phyloP scores from a whole-genome alignment of 192 early-diverging fungal genomes.

The Backusella psychrophila region DNA sequence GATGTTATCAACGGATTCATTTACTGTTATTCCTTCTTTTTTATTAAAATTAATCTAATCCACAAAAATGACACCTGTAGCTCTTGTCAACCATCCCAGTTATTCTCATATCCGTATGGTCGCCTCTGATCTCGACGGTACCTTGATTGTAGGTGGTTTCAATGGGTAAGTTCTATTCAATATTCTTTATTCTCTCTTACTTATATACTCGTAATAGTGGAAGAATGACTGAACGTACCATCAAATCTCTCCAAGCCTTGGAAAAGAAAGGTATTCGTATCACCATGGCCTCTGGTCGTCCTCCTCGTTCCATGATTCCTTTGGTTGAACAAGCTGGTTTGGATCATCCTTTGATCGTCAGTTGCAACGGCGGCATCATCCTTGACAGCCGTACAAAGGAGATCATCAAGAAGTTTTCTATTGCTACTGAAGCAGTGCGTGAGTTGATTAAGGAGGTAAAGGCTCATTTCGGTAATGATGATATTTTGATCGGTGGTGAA shows the following conservation, averaged over 20 bases:
- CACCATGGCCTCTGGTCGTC: slow-evolving; percentile 27
- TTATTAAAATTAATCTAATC: background rate
- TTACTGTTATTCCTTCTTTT: background rate
- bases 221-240: slow-evolving; percentile 8
- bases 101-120: slow-evolving; percentile 18
- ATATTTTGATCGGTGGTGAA: slow-evolving; percentile 26
- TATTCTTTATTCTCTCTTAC: background rate
- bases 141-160: slow-evolving; percentile 11
- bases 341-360: slow-evolving; percentile 11
- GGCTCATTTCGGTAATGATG: slow-evolving; percentile 1
- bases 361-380: slow-evolving; percentile 31
- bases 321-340: slow-evolving; percentile 17
- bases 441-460: slow-evolving; percentile 14
- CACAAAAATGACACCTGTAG: background rate
- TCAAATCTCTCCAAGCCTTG: slow-evolving; percentile 15
- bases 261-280: slow-evolving; percentile 18
- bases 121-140: slow-evolving; percentile 33
- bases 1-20: background rate
- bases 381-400: slow-evolving; percentile 10
- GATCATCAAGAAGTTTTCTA: slow-evolving; percentile 22
- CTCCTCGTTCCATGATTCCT: slow-evolving; percentile 27
- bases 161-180: slow-evolving; percentile 9
- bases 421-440: slow-evolving; percentile 4
- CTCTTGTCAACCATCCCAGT: background rate
- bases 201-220: slow-evolving; percentile 1